Base-by-base conservation (phyloP, 306 rosid species). In the Vigna hirtella region DNA sequence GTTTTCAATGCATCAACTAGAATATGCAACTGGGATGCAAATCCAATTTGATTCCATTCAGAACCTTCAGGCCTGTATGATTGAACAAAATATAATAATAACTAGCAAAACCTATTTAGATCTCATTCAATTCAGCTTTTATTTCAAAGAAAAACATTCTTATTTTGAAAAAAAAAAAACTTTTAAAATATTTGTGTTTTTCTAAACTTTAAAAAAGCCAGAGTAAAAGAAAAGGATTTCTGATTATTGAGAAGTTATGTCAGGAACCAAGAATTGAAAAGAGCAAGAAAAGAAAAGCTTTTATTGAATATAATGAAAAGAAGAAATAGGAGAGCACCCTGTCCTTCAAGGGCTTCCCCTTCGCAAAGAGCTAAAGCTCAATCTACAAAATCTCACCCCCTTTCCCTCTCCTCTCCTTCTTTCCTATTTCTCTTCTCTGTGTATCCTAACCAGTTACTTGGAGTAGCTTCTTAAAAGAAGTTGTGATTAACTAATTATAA, bases 11-110 rank as follows among this genome's bases (percentile, higher is more conserved):
- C 86, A 66, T 89, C 92, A 77, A 87, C 79, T 70, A 90, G 83
- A 82, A 82, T 87, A 67, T 65, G 63, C 86, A 93, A 78, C 82
- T 80, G 92, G 58, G 96, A 86, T 59, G 96, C 68, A 85, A 93
- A 93, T 70, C 96, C 96, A 87, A 85, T 77, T 81, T 63, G 86
- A 80, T 75, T 90, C 34, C 52, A 45, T 17, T 42, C 43, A 28
- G 87, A 85, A 76, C 79, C 74, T 73, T 85, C 85, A 72, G 64
- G 84, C 84, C 97, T 90, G 72, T 26, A 77, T 15, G 16, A 17
- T 59, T 36, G 50, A 74, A 79, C 63, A 59, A 42, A 65, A 53
- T 45, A 34, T 45, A 72, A 68, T 1, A n/a, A 71, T 34, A 63
- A 62, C 42, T 48, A 32, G 22, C 28, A 72, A 76, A 52, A 34